Percentiles rank a stretch among this genome's conserved stretches.
Evolutionary conservation across 2,329 filamentous ascomycete species (phyloP).

Genomic region (Colletotrichum lupini): DNA sequence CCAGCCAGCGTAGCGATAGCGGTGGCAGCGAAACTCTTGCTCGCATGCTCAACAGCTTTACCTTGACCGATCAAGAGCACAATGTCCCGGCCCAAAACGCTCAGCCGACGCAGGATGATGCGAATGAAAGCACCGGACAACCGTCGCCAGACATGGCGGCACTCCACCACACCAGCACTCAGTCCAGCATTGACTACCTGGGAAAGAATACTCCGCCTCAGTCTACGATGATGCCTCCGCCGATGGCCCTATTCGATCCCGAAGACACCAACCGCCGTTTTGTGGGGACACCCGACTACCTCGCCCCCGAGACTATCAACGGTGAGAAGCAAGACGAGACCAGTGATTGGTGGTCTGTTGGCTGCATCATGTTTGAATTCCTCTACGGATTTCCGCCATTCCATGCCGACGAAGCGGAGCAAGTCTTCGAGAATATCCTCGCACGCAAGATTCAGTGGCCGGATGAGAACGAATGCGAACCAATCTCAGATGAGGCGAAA

Average conservation of each 20-base stretch:
- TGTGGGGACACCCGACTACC: constrained; percentile 95
- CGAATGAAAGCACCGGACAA: constrained; percentile 75
- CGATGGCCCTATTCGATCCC: constrained; percentile 95
- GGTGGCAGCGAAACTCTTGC: constrained; percentile 88
- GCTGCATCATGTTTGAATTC: constrained; percentile 97
- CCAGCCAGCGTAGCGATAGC: constrained; percentile 87
- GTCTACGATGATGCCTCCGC: constrained; percentile 83
- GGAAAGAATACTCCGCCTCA: constrained; percentile 71
- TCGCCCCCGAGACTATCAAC: constrained; percentile 96
- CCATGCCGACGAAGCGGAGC: constrained; percentile 87
- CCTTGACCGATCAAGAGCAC: constrained; percentile 71
- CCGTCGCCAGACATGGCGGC: constrained; percentile 82
- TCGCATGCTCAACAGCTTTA: constrained; percentile 84
- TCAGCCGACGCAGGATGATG: constrained; percentile 78
- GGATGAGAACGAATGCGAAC: constrained; percentile 78
- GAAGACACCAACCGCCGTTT: constrained; percentile 93
- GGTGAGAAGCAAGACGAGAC: constrained; percentile 96
- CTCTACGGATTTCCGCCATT: constrained; percentile 94
- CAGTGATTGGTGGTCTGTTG: constrained; percentile 99
- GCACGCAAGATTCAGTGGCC: constrained; percentile 93
- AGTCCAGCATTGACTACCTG: constrained; percentile 58
- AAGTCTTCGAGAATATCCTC: constrained; percentile 97
- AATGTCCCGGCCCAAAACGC: constrained; percentile 56
- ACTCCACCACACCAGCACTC: constrained; percentile 65
- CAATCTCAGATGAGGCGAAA: constrained; percentile 85